Conservation (phyloP, 345 rosid species). For the Citrus sp. region DNA sequence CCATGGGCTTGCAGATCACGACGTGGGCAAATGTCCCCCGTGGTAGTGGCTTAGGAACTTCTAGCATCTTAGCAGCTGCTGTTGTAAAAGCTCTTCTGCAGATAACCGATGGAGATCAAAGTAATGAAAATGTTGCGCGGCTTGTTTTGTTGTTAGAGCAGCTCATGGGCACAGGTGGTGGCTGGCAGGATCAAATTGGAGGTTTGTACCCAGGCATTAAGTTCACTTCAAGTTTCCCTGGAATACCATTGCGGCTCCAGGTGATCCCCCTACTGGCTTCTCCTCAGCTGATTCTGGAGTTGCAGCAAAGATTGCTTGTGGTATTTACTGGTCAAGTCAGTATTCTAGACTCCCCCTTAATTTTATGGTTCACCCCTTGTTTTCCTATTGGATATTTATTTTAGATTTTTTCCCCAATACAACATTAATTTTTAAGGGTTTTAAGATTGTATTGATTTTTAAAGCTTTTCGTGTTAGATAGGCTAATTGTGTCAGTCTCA, state of each 20-base stretch:
- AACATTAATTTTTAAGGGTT: background rate
- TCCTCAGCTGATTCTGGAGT: constrained; percentile 51
- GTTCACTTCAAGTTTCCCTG: constrained; percentile 85
- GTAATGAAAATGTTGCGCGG: constrained; percentile 81
- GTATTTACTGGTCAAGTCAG: constrained; percentile 97
- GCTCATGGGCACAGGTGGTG: constrained; percentile 99
- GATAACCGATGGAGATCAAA: constrained; percentile 69
- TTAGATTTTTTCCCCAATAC: background rate
- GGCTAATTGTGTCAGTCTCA: background rate
- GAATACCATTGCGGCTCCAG: constrained; percentile 84
- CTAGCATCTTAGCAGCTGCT: constrained; percentile 96
- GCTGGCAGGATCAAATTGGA: constrained; percentile 99
- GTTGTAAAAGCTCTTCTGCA: constrained; percentile 85
- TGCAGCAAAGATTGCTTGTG: constrained; percentile 78
- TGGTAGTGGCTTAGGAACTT: constrained; percentile 96
- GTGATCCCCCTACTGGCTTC: constrained; percentile 77
- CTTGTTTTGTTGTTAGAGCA: constrained; percentile 90
- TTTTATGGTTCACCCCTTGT: no score
- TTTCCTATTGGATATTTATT: background rate
- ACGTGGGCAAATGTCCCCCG: constrained; percentile 98
- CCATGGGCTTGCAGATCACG: constrained; percentile 56
- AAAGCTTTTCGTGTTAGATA: background rate
- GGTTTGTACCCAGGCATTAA: constrained; percentile 91
- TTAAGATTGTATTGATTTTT: background rate
- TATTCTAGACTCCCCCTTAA: background rate